A percentile compares a stretch with the other conserved stretches of the same genome.
Conservation (phyloP, 1,284 basidiomycete species). For the Ustilago bromivora region DNA sequence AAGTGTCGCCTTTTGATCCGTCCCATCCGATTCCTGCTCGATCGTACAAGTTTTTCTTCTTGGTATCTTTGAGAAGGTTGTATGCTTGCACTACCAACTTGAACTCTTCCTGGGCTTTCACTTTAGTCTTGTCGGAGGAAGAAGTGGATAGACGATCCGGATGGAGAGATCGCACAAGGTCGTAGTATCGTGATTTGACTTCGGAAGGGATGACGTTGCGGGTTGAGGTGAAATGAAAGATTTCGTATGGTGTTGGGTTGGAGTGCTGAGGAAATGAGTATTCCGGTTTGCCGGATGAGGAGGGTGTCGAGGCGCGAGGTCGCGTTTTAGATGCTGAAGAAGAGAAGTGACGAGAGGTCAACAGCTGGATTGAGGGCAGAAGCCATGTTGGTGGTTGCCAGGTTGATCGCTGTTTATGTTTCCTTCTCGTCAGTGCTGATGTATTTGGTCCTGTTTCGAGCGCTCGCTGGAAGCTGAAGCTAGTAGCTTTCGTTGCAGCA, state of each 20-base stretch:
- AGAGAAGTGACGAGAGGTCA: not conserved
- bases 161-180: slow-evolving; percentile 60
- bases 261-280: slow-evolving; percentile 24
- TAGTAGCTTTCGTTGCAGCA: not conserved
- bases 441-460: not conserved
- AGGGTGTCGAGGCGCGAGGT: not conserved
- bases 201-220: slow-evolving; percentile 31
- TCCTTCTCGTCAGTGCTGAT: not conserved
- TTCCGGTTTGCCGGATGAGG: not conserved
- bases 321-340: not conserved
- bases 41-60: slow-evolving; percentile 42
- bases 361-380: slow-evolving; percentile 5
- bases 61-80: slow-evolving; percentile 50
- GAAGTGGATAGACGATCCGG: slow-evolving; percentile 50
- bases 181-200: slow-evolving; percentile 66
- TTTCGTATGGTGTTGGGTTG: slow-evolving; percentile 62
- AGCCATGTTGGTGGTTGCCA: slow-evolving; percentile 9
- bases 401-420: not conserved
- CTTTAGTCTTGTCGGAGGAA: slow-evolving; percentile 19
- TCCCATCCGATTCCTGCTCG: slow-evolving; percentile 52
- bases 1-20: not conserved
- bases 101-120: slow-evolving; percentile 46
- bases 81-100: slow-evolving; percentile 56
- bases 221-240: slow-evolving; percentile 57
- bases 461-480: not conserved